Percentiles rank a stretch among this genome's conserved stretches.
phyloP scores from a whole-genome alignment of 2,329 filamentous ascomycete species.

The Tolypocladium nubicola region DNA sequence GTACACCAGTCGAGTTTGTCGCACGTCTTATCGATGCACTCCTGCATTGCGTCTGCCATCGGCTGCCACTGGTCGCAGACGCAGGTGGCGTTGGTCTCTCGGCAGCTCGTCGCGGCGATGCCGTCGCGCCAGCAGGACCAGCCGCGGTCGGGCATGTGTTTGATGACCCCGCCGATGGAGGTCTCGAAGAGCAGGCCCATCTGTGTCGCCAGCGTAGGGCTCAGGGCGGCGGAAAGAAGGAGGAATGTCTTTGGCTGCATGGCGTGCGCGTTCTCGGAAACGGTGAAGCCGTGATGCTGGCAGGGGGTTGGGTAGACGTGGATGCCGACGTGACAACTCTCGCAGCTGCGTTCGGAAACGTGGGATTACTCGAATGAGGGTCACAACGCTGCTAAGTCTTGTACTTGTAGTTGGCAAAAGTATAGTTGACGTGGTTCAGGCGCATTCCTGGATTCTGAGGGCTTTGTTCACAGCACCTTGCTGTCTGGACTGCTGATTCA shows the following conservation, averaged over 20 bases:
- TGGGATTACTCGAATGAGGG: not conserved
- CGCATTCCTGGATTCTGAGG: not conserved
- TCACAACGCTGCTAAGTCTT: no score
- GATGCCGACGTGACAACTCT: no score
- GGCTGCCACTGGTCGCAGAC: not conserved
- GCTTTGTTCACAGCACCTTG: not conserved
- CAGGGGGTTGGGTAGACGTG: not conserved
- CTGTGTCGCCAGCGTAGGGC: accelerated
- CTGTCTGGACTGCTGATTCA: no score
- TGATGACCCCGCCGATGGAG: not conserved
- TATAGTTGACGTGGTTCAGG: not conserved
- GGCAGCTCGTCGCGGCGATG: not conserved
- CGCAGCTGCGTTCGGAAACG: not conserved
- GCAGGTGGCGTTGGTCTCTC: not conserved
- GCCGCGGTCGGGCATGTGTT: not conserved
- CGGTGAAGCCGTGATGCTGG: not conserved
- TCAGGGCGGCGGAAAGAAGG: not conserved
- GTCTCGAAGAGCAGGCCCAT: not conserved
- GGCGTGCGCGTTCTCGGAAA: no score
- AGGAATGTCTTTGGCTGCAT: not conserved
- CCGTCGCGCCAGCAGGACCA: not conserved
- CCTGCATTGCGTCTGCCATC: not conserved
- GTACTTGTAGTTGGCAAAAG: not conserved
- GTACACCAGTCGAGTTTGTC: not conserved
- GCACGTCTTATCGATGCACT: not conserved